Evolutionary conservation across 1,139 yeast species (phyloP), one percentile per base, ranked within the genome.

Genomic region (Hanseniaspora uvarum): DNA sequence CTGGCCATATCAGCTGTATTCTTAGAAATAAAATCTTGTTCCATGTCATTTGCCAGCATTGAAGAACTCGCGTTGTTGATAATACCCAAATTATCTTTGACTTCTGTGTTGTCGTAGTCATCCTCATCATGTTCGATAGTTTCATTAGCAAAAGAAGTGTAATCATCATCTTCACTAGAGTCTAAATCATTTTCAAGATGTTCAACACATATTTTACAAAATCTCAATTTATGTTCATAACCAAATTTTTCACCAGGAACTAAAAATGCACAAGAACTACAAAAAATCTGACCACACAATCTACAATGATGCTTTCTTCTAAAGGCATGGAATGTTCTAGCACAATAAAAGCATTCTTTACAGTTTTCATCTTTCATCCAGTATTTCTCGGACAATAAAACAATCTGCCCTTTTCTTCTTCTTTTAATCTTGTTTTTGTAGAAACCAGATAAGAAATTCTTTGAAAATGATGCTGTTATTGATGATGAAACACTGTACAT

Each of bases 291-390:
- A 2, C 97, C 97, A 68, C 98, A 92, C 52, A 89, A 81, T 51
- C 98, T 72, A 64, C 98, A 92, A 67, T 92, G 98, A 65, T 92
- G 98, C 60, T 86, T 86, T 60, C 98, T 74, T 63, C 96, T 72
- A 68, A 89, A 92, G 0, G 83, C 75, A 7, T 86, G 79, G 63
- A 86, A 86, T 0, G 80, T 77, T 55, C 79, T 76, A 52, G 83
- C 83, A 63, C 95, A 86, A 37, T 81, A 76, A 58, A 86, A 80
- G 63, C 95, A 86, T 58, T 86, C 92, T 6, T 81, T 76, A 0
- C 88, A 92, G 63, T 84, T 83, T 50, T 86, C 86, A 67, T 86
- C 95, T 64, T 86, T 84, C 95, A 86, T 86, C 95, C 95, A 86
- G 64, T 84, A 86, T 62, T 84, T 86, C 52, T 76, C 76, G 0